These are phyloP conservation scores for Fusarium transvaalense DNA, from an alignment of 2,329 filamentous ascomycete species.

Conservation along the genomic window DNA sequence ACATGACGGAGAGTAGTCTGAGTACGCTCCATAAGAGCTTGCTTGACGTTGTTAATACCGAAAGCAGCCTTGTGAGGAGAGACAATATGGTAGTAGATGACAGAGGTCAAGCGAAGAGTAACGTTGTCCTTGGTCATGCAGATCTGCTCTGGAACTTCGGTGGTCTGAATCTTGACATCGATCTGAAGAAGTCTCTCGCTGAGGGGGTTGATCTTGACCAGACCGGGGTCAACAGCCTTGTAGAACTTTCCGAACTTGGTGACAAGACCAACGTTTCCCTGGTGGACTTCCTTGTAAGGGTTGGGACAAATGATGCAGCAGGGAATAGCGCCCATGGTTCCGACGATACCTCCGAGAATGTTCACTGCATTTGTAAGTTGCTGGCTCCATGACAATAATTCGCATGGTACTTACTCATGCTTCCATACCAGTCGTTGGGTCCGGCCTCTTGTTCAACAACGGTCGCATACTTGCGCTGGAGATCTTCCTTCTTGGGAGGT, in stretches of 20 bases:
- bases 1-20: constrained; percentile 98
- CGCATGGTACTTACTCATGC: constrained; percentile 75
- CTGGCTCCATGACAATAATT: background rate
- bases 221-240: constrained; percentile 93
- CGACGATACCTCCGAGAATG: constrained; percentile 77
- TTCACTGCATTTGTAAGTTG: constrained; percentile 67
- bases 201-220: constrained; percentile 97
- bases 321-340: constrained; percentile 85
- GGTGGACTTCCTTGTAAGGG: constrained; percentile 90
- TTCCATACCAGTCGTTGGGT: constrained; percentile 88
- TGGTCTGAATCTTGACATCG: constrained; percentile 99
- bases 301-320: constrained; percentile 95
- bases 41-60: constrained; percentile 92
- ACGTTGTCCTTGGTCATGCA: constrained; percentile 99
- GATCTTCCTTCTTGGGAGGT: constrained; percentile 83
- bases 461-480: constrained; percentile 84
- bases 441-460: constrained; percentile 74
- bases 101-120: constrained; percentile 90
- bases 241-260: constrained; percentile 97
- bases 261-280: constrained; percentile 95
- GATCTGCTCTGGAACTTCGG: constrained; percentile 94
- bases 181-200: constrained; percentile 91
- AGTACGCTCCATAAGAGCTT: constrained; percentile 97
- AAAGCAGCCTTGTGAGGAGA: constrained; percentile 97
- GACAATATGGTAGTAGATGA: constrained; percentile 99